Percentiles rank a stretch among this genome's conserved stretches.
phyloP scores from a whole-genome alignment of 2,329 filamentous ascomycete genomes.

The Cladosporium sp. region DNA sequence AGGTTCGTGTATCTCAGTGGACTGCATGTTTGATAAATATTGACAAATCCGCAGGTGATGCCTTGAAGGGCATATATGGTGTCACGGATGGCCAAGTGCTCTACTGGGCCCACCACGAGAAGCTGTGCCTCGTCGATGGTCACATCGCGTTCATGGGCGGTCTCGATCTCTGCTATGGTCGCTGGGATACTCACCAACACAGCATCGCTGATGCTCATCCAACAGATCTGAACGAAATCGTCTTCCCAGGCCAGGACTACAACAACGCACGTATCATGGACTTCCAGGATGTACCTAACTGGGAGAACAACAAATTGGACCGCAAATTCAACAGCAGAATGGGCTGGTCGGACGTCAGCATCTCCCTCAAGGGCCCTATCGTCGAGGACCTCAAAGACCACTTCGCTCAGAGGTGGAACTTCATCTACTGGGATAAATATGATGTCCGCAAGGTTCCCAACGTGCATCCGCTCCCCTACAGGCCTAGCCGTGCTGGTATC shows the following conservation, averaged over 20 bases:
- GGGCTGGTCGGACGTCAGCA: conserved; percentile 87
- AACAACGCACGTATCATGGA: conserved; percentile 86
- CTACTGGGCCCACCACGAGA: conserved; percentile 94
- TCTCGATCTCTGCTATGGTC: conserved; percentile 80
- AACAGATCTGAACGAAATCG: conserved; percentile 68
- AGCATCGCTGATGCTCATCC: conserved; percentile 83
- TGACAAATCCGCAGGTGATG: conserved; percentile 51
- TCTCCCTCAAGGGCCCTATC: conserved; percentile 73
- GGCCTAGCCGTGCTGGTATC: conserved; percentile 37
- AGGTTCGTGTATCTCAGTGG: background rate
- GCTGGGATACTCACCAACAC: conserved; percentile 83
- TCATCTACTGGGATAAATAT: conserved; percentile 84
- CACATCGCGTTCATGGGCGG: conserved; percentile 86
- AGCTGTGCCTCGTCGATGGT: conserved; percentile 81
- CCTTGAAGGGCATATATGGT: conserved; percentile 77
- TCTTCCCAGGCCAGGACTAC: conserved; percentile 90
- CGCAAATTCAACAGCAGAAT: conserved; percentile 71
- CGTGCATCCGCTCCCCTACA: conserved; percentile 45
- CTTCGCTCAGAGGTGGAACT: conserved; percentile 89
- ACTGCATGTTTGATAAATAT: background rate
- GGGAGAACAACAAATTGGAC: conserved; percentile 84
- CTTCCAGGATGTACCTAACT: conserved; percentile 76
- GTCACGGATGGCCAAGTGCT: conserved; percentile 77
- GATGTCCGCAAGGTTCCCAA: conserved; percentile 54
- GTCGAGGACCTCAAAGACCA: conserved; percentile 74